Conservation (phyloP, 371 early-diverging fungal genomes). For the Syncephalastrum racemosum region DNA sequence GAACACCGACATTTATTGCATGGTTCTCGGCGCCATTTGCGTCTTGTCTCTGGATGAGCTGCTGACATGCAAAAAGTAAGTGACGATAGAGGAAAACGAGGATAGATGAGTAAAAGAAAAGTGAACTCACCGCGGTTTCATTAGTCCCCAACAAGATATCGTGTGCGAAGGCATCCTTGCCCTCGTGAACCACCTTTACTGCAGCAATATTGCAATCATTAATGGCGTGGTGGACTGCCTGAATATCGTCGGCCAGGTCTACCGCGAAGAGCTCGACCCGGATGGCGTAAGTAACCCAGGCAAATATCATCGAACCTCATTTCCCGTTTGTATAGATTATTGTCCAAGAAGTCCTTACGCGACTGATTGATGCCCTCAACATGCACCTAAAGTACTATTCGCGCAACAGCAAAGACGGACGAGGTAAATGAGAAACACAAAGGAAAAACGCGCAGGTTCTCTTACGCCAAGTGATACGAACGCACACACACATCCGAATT, state of each 20-base stretch:
- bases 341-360: slow-evolving; percentile 63
- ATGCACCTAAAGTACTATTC: slow-evolving; percentile 66
- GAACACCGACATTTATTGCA: slow-evolving; percentile 50
- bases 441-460: no score
- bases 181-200: slow-evolving; percentile 71
- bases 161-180: slow-evolving; percentile 60
- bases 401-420: slow-evolving; percentile 35
- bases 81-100: background rate
- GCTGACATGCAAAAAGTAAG: slow-evolving; percentile 28
- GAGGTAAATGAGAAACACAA: slow-evolving; percentile 25
- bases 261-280: slow-evolving; percentile 51
- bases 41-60: slow-evolving; percentile 60
- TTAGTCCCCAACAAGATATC: slow-evolving; percentile 42
- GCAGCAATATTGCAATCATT: slow-evolving; percentile 60
- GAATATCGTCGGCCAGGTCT: slow-evolving; percentile 64
- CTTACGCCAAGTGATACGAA: no score
- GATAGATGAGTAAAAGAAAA: background rate
- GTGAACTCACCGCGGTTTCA: background rate
- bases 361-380: slow-evolving; percentile 67
- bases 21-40: slow-evolving; percentile 57
- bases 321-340: slow-evolving; percentile 36
- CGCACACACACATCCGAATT: background rate
- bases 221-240: slow-evolving; percentile 69
- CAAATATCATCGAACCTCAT: background rate
- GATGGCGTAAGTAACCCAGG: slow-evolving; percentile 49